Evolutionary conservation across 768 basidiomycete species (phyloP).

Genomic region (Porphyrellus cyaneotinctus): DNA sequence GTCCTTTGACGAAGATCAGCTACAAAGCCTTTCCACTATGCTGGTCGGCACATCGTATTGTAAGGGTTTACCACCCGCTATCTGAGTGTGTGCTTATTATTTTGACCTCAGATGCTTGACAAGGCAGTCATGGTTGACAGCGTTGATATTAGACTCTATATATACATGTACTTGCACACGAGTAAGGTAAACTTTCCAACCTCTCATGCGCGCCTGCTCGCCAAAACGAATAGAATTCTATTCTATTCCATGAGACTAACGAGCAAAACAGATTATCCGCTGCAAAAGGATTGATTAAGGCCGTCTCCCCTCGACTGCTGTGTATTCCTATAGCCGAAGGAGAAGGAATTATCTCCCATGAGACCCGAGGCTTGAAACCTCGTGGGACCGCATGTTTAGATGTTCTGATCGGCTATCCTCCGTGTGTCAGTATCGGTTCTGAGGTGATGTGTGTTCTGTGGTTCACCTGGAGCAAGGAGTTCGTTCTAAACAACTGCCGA

Average conservation of each 20-base stretch:
- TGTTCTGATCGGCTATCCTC: slow-evolving; percentile 18
- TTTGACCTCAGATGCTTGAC: slow-evolving; percentile 24
- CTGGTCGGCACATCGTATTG: slow-evolving; percentile 88
- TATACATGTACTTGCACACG: neutral
- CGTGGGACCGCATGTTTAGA: slow-evolving; percentile 25
- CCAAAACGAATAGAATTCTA: neutral
- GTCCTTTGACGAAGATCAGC: slow-evolving; percentile 84
- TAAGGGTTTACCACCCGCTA: slow-evolving; percentile 36
- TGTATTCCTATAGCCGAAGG: slow-evolving; percentile 3
- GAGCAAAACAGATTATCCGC: neutral
- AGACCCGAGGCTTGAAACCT: slow-evolving; percentile 18
- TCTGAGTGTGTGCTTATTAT: slow-evolving; percentile 12
- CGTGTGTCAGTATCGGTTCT: slow-evolving; percentile 8
- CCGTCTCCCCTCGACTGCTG: neutral
- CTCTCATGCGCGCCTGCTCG: neutral
- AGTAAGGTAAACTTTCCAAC: neutral
- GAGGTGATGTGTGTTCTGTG: neutral
- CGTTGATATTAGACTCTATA: neutral
- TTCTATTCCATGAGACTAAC: neutral
- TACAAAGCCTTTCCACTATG: slow-evolving; percentile 83
- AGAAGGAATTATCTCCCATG: neutral
- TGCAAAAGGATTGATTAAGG: slow-evolving; percentile 17
- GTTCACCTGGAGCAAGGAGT: slow-evolving; percentile 2
- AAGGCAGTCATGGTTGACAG: slow-evolving; percentile 1
- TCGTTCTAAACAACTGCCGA: too few species aligned